Base-by-base conservation (phyloP, 352 stramenopile species). In the Poterioochromonas sp. region DNA sequence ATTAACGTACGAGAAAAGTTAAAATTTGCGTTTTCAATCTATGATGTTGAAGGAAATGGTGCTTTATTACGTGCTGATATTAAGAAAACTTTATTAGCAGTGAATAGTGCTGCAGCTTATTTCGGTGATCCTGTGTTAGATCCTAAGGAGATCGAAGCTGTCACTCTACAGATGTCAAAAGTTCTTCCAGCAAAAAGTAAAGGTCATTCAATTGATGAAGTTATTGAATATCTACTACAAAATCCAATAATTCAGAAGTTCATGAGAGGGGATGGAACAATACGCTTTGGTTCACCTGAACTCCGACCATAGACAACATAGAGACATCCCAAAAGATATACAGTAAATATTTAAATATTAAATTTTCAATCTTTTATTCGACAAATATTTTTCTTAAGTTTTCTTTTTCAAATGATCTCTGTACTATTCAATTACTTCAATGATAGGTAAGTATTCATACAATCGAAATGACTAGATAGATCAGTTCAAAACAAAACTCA, bases 81-180 rank as follows among this genome's bases (percentile, higher is more conserved):
- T 11, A 74, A 74, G 32, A 74, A 54, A 54, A 34, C 53, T 26
- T n/a, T 74, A 54, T 15, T n/a, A 11, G 37, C 37, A n/a, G n/a
- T 74, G 1, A 74, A 74, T 54, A 18, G 11, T 35, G 32, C n/a
- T 51, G 65, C 65, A 12, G 41, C 39, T n/a, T 74, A 54, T n/a
- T 74, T 74, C 41, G 65, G 65, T 26, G 65, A 74, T 54, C 65
- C 65, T 54, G 65, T 74, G 20, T 22, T 74, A 35, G 34, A 34
- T 39, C 39, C 65, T 8, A 34, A 15, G 11, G 5, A 74, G 29
- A 54, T 74, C 11, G 41, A 74, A 15, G 22, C 35, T 26, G 15
- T 74, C 5, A 37, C n/a, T 39, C 5, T 54, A 18, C 37, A 74
- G 3, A 26, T 54, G 20, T 74, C 53, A 18, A 58, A 51, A 39